Evolutionary conservation across 495 filamentous ascomycete genomes (phyloP), one percentile per base, ranked within the genome.

Genomic region (Penicillium bovifimosum): DNA sequence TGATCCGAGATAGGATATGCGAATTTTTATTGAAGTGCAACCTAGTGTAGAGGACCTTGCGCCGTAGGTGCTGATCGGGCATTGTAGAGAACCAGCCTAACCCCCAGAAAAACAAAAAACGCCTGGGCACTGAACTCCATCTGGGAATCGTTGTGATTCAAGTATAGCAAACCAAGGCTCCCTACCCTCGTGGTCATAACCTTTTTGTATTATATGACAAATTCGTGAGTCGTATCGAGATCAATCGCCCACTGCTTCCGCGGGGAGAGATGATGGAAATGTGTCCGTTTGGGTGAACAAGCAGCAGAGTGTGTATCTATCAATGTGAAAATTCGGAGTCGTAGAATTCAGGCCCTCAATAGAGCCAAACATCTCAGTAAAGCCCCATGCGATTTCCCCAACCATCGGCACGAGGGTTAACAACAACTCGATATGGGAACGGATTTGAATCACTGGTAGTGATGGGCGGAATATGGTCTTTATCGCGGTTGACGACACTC

Each of bases 381-480:
- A 91, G 81, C 27, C 87, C 86, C 58, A 93, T 87, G 20, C 86
- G 76, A 56, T 82, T 83, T 14, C 87, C 86, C 89, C 90, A 95
- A 34, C 85, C 79, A 56, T 90, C 86, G 14, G 77, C 75, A 39
- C 86, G 84, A 13, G 87, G 88, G 55, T 92, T 90, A 31, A 97
- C 78, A 18, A 88, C 77, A 63, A 98, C 95, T 54, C 88, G 83
- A 66, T 96, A 97, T 4, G 93, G 92, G 65, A 98, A 98, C 0
- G 95, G 91, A 63, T 97, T 97, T 41, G 84, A 76, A 28, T 96
- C 91, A 60, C 82, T 91, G 7, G 88, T 92, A 20, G 90, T 96
- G 52, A 98, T 97, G 41, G 93, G 95, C 27, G 93, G 93, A 61
- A 98, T 96, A 71, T 98, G 93, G 62, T 96, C 90, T 67, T 95